phyloP scores from a whole-genome alignment of 306 rosid species.

The Inga leiocalycina region DNA sequence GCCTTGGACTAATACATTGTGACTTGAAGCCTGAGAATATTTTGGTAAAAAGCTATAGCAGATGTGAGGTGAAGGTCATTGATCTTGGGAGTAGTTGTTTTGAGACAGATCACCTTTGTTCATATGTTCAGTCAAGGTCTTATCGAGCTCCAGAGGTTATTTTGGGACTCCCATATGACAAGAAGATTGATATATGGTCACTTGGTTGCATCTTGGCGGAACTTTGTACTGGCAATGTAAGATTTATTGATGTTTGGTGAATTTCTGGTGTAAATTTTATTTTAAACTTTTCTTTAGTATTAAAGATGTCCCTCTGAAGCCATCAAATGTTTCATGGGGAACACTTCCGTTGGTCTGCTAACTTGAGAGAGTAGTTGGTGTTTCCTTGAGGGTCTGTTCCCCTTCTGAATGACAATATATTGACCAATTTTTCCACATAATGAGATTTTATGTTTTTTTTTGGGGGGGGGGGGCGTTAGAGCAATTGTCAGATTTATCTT shows the following conservation, averaged over 20 bases:
- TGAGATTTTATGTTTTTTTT: neutral
- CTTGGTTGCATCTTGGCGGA: conserved; percentile 95
- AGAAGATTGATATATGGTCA: conserved; percentile 91
- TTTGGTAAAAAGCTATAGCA: conserved; percentile 88
- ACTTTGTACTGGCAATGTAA: conserved; percentile 91
- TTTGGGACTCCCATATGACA: conserved; percentile 82
- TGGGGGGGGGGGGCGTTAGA: neutral
- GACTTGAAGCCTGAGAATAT: conserved; percentile 94
- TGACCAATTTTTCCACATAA: neutral
- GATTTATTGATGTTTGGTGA: conserved; percentile 37
- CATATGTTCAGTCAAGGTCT: conserved; percentile 89
- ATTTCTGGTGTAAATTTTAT: conserved; percentile 1
- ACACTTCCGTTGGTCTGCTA: neutral
- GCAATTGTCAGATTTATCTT: conserved; percentile 2
- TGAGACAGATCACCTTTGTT: conserved; percentile 91
- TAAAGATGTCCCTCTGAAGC: neutral
- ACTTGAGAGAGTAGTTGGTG: neutral
- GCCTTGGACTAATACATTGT: conserved; percentile 85
- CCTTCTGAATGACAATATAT: neutral
- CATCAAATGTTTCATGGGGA: conserved; percentile 1
- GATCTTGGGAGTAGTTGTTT: conserved; percentile 97
- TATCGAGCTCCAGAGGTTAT: conserved; percentile 97
- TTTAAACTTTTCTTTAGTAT: neutral
- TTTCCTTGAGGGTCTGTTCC: neutral
- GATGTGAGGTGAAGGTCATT: conserved; percentile 95